Evolutionary conservation across 2,329 filamentous ascomycete genomes (phyloP).

Genomic region (Penicillium hesseltinei): DNA sequence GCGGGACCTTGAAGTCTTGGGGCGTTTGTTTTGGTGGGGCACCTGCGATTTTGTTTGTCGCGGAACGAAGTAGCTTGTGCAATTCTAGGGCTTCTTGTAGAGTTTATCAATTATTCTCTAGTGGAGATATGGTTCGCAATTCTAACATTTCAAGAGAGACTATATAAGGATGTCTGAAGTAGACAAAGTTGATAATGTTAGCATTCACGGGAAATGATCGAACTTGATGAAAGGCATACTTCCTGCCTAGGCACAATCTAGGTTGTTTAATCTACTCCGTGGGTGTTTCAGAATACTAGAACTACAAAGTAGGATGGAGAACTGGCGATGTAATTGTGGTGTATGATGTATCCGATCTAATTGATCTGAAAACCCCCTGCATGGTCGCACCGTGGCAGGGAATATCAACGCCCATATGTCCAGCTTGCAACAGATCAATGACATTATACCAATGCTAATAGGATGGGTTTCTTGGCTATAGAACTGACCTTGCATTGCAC

Average conservation of each 20-base stretch:
- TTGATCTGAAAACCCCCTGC: background rate
- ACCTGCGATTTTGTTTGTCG: background rate
- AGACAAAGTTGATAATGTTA: background rate
- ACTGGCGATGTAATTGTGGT: too few relatives aligned
- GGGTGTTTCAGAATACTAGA: background rate
- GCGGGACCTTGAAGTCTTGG: background rate
- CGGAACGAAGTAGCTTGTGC: too few relatives aligned
- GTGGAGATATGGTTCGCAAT: too few relatives aligned
- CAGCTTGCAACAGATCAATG: background rate
- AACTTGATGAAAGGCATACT: background rate
- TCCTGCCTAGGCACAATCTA: background rate
- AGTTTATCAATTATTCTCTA: background rate
- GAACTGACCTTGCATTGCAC: background rate
- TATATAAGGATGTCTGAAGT: background rate
- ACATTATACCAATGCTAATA: background rate
- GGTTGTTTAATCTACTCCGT: too few relatives aligned
- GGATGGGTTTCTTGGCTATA: background rate
- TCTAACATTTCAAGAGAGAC: background rate
- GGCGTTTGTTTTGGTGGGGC: background rate
- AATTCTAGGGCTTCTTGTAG: background rate
- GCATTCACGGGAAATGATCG: too few relatives aligned
- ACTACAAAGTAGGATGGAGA: background rate
- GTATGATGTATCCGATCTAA: background rate
- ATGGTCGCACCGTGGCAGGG: background rate
- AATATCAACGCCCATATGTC: background rate